phyloP scores from a whole-genome alignment of 805 yeast species.

The Hanseniaspora lindneri region DNA sequence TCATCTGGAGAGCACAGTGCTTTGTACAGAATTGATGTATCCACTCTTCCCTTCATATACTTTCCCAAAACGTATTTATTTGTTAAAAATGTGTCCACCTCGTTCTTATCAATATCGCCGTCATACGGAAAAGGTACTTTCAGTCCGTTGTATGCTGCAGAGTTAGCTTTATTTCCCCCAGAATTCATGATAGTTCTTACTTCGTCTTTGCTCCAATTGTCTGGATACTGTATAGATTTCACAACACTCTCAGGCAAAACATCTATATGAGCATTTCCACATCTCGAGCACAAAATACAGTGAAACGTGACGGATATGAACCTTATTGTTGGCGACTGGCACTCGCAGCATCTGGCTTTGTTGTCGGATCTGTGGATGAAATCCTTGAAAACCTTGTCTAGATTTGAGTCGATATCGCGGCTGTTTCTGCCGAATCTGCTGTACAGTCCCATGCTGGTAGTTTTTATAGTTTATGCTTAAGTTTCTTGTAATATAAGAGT shows the following conservation, averaged over 20 bases:
- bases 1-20: conserved; percentile 14
- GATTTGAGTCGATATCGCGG: conserved; percentile 30
- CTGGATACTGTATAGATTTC: conserved; percentile 50
- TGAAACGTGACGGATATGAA: conserved; percentile 39
- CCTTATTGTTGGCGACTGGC: conserved; percentile 53
- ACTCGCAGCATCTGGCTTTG: conserved; percentile 67
- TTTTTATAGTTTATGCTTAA: too few relatives aligned
- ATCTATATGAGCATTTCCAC: conserved; percentile 67
- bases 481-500: too few relatives aligned
- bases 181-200: conserved; percentile 32
- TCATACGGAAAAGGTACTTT: conserved; percentile 61
- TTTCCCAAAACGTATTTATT: conserved; percentile 59
- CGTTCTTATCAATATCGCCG: conserved; percentile 52
- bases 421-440: conserved; percentile 4
- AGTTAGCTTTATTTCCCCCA: conserved; percentile 55
- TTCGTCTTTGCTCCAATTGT: conserved; percentile 52
- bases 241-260: conserved; percentile 50
- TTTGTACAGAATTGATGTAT: conserved; percentile 25
- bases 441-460: neutral
- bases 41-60: conserved; percentile 31
- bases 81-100: conserved; percentile 46
- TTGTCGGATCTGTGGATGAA: conserved; percentile 49
- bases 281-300: conserved; percentile 67
- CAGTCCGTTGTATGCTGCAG: conserved; percentile 54
- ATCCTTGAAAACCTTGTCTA: conserved; percentile 44